Evolutionary conservation across 345 rosid species (phyloP).

Genomic region (Murraya paniculata): DNA sequence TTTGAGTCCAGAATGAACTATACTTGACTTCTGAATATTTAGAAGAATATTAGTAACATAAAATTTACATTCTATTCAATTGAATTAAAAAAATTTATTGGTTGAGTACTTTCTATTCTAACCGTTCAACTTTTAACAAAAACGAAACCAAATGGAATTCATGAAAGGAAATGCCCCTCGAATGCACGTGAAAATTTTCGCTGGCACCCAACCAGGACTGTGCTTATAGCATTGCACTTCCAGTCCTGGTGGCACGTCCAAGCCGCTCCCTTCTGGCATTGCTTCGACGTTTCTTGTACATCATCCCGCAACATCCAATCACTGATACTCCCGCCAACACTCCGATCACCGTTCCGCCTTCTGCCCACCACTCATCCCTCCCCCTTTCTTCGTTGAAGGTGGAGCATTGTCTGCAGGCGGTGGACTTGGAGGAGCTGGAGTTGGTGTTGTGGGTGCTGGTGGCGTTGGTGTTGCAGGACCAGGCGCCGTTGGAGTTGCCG

Average conservation of each 20-base stretch:
- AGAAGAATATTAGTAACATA: not conserved
- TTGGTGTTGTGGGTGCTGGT: no score
- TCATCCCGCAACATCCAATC: not conserved
- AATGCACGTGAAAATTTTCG: not conserved
- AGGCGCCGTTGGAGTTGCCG: not conserved
- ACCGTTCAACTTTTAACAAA: not conserved
- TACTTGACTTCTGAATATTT: no score
- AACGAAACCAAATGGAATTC: not conserved
- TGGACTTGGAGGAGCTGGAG: no score
- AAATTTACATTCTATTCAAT: no score
- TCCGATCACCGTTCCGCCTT: not conserved
- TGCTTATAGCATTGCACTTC: not conserved
- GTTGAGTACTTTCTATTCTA: not conserved
- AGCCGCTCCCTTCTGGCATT: not conserved
- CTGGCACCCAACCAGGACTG: not conserved
- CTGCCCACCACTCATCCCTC: not conserved
- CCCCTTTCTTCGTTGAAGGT: not conserved
- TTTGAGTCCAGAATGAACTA: no score
- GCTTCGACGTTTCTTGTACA: not conserved
- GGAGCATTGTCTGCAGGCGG: not conserved
- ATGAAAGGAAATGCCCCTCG: not conserved
- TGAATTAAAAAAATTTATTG: no score
- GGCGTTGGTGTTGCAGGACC: not conserved
- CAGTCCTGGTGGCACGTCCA: not conserved
- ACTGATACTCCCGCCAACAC: not conserved